These are phyloP conservation scores for Paramecium bursaria DNA, from an alignment of 73 alveolate genomes.

Conservation along the genomic window DNA sequence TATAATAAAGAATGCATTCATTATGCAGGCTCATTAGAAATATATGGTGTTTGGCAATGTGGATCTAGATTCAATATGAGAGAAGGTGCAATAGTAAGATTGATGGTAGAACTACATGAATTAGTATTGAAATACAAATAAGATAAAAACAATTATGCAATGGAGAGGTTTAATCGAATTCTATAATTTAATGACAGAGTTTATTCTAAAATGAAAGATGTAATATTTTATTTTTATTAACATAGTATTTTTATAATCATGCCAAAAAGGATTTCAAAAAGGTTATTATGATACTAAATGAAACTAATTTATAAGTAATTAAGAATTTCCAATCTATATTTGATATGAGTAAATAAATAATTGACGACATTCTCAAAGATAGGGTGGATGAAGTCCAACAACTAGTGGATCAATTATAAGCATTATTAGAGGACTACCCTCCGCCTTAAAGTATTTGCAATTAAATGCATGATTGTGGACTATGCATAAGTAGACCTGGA, in stretches of 20 bases:
- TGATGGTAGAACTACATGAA: slow-evolving; percentile 53
- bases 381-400: slow-evolving; percentile 26
- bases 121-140: slow-evolving; percentile 14
- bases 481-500: slow-evolving; percentile 10
- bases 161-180: slow-evolving; percentile 33
- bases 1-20: slow-evolving; percentile 60
- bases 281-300: slow-evolving; percentile 1
- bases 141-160: slow-evolving; percentile 45
- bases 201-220: slow-evolving; percentile 4
- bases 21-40: slow-evolving; percentile 53
- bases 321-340: slow-evolving; percentile 1
- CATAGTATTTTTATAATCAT: not conserved
- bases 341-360: slow-evolving; percentile 38
- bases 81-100: slow-evolving; percentile 29
- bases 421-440: slow-evolving; percentile 22
- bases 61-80: slow-evolving; percentile 21
- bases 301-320: slow-evolving; percentile 26
- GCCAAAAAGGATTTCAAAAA: not conserved
- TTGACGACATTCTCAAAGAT: not conserved
- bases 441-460: slow-evolving; percentile 46
- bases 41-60: slow-evolving; percentile 50
- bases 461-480: slow-evolving; percentile 25
- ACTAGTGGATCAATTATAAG: slow-evolving; percentile 5
- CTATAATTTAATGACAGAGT: slow-evolving; percentile 17
- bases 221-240: too few relatives aligned